These are phyloP conservation scores for Solanum megistacrolobum DNA, from an alignment of 257 asterid genomes.

Conservation along the genomic window DNA sequence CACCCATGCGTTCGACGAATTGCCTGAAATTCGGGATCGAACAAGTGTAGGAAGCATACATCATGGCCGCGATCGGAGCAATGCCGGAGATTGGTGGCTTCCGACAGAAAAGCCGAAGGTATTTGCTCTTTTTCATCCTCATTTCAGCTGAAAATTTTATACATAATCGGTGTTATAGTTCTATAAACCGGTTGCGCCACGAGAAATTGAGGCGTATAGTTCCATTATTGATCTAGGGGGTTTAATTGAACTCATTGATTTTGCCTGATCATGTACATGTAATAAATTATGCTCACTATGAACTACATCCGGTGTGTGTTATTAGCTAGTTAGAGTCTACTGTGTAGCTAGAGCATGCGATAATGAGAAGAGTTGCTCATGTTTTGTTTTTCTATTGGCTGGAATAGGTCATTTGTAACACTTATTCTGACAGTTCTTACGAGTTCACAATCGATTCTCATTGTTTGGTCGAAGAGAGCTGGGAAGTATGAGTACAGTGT, in stretches of 20 bases:
- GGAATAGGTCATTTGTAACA: slow-evolving; percentile 70
- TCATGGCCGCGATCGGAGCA: slow-evolving; percentile 2
- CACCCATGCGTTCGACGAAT: neutral
- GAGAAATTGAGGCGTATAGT: neutral
- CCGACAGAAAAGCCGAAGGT: neutral
- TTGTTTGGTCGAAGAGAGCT: slow-evolving; percentile 99
- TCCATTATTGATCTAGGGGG: neutral
- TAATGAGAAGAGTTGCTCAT: neutral
- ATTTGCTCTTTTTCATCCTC: neutral
- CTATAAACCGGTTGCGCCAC: neutral
- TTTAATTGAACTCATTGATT: neutral
- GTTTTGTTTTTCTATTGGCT: neutral
- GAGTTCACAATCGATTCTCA: slow-evolving; percentile 97
- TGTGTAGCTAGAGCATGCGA: neutral
- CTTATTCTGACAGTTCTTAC: slow-evolving; percentile 83
- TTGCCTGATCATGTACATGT: neutral
- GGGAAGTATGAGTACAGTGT: slow-evolving; percentile 98
- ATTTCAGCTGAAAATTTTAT: neutral
- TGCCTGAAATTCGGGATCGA: neutral
- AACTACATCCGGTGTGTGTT: neutral
- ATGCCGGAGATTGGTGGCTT: neutral
- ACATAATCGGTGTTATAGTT: neutral
- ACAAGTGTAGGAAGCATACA: neutral
- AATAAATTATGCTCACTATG: neutral
- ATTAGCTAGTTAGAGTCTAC: neutral